phyloP scores from a whole-genome alignment of 768 basidiomycete species.

The Xerocomellus dryophilus region DNA sequence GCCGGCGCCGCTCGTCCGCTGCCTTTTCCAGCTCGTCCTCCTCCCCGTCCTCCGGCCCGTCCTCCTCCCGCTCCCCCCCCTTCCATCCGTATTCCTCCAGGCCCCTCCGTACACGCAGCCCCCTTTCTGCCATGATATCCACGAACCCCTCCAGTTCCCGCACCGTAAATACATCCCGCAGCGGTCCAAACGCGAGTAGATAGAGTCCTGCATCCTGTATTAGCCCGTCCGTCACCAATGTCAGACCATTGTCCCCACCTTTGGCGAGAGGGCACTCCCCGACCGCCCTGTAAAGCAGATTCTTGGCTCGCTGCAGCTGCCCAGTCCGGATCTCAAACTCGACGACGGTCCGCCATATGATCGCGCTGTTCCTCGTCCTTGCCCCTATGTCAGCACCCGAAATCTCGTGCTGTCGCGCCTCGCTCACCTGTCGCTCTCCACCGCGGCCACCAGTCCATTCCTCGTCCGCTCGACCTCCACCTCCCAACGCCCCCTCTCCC shows the following conservation, averaged over 20 bases:
- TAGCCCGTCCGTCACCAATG: constrained; percentile 8
- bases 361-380: constrained; percentile 64
- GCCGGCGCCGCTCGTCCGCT: background rate
- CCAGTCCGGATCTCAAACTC: constrained; percentile 73
- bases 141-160: constrained; percentile 59
- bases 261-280: constrained; percentile 73
- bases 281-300: constrained; percentile 68
- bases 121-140: constrained; percentile 76
- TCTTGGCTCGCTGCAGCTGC: constrained; percentile 61
- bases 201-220: constrained; percentile 55
- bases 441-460: constrained; percentile 56
- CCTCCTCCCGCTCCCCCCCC: constrained; percentile 18
- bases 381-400: constrained; percentile 6
- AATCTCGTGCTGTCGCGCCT: background rate
- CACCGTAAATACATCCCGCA: constrained; percentile 58
- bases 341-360: constrained; percentile 71
- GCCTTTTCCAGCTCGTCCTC: constrained; percentile 34
- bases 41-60: constrained; percentile 55
- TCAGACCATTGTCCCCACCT: constrained; percentile 40
- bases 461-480: constrained; percentile 69
- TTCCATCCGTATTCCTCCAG: constrained; percentile 46
- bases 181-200: constrained; percentile 69
- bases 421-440: constrained; percentile 65
- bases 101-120: constrained; percentile 58
- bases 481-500: constrained; percentile 72